phyloP scores from a whole-genome alignment of 116 monocot species.

The Phalaenopsis hybrid region DNA sequence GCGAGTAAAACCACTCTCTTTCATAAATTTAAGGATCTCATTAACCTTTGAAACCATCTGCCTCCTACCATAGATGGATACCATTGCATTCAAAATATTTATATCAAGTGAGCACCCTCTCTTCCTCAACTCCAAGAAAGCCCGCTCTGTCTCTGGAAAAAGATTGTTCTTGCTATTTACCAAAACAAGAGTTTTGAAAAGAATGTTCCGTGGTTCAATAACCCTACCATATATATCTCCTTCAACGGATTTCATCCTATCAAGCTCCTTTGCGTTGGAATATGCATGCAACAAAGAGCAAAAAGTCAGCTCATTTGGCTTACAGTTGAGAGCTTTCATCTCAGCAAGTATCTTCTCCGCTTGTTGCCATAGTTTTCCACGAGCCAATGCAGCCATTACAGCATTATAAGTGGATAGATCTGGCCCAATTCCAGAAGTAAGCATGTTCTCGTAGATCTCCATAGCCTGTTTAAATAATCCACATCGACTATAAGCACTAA shows the following conservation, averaged over 20 bases:
- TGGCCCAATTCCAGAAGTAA: conserved; percentile 70
- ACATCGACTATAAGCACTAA: conserved; percentile 89
- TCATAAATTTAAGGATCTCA: conserved; percentile 69
- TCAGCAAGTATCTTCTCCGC: conserved; percentile 71
- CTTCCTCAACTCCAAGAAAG: conserved; percentile 65
- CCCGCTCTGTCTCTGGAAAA: conserved; percentile 54
- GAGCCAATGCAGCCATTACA: conserved; percentile 84
- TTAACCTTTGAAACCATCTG: conserved; percentile 66
- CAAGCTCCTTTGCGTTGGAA: conserved; percentile 64
- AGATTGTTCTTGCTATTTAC: conserved; percentile 85
- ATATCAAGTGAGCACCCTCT: conserved; percentile 71
- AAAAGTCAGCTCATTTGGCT: conserved; percentile 75
- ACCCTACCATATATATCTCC: conserved; percentile 60
- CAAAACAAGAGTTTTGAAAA: conserved; percentile 78
- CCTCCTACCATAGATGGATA: conserved; percentile 82
- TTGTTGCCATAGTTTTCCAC: conserved; percentile 81
- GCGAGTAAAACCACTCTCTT: conserved; percentile 53
- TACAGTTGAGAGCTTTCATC: conserved; percentile 66
- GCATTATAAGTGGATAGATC: conserved; percentile 92
- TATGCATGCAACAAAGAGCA: conserved; percentile 90
- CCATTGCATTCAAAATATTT: conserved; percentile 84
- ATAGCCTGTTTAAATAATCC: conserved; percentile 80
- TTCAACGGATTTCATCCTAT: conserved; percentile 42
- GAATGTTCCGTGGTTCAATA: conserved; percentile 56
- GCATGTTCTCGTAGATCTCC: conserved; percentile 78